These are phyloP conservation scores for Marasmius fiardii DNA, from an alignment of 1,284 basidiomycete genomes.

Conservation along the genomic window DNA sequence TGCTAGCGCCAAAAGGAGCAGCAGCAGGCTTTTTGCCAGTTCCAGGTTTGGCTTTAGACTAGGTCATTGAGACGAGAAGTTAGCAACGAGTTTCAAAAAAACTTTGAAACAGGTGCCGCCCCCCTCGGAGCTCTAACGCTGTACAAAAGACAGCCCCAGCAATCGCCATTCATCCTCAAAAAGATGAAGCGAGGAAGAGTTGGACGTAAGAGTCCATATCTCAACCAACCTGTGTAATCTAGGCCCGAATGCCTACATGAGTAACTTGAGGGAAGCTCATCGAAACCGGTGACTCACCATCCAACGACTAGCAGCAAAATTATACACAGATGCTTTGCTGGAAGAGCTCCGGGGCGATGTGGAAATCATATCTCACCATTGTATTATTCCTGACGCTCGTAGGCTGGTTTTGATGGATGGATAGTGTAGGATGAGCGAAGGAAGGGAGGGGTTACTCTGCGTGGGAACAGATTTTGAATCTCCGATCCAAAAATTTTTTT, in stretches of 20 bases:
- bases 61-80: conserved; percentile 90
- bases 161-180: conserved; percentile 27
- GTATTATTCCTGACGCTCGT: not conserved
- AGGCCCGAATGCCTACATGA: conserved; percentile 17
- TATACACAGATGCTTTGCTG: not conserved
- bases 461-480: too few species aligned
- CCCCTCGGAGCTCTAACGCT: conserved; percentile 58
- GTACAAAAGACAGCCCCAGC: conserved; percentile 35
- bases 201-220: not conserved
- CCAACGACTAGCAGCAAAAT: conserved; percentile 38
- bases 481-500: too few species aligned
- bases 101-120: too few species aligned
- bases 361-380: not conserved
- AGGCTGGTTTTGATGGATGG: too few species aligned
- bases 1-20: conserved; percentile 73
- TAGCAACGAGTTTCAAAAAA: conserved; percentile 33
- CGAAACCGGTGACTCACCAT: conserved; percentile 50
- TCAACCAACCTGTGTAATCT: conserved; percentile 13
- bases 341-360: not conserved
- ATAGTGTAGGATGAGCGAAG: too few species aligned
- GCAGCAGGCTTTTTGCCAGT: conserved; percentile 78
- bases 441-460: too few species aligned
- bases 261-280: conserved; percentile 25
- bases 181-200: conserved; percentile 23
- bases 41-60: conserved; percentile 71